Conservation (phyloP, 345 rosid species). For the Gossypium longicalyx region DNA sequence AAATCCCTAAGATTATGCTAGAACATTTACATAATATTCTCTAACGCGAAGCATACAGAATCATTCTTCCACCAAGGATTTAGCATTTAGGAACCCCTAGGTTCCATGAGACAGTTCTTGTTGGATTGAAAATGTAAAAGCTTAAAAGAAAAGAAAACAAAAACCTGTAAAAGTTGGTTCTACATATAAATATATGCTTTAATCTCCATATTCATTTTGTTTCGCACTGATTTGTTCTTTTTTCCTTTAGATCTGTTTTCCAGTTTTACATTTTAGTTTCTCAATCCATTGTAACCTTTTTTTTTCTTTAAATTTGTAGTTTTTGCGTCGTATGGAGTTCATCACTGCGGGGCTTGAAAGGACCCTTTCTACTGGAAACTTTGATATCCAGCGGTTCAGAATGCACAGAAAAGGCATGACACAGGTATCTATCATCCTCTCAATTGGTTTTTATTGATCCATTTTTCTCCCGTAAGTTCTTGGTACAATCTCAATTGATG, state of each 20-base stretch:
- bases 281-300: slow-evolving; percentile 1
- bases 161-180: neutral
- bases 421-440: slow-evolving; percentile 49
- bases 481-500: slow-evolving; percentile 16
- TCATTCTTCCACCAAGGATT: neutral
- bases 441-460: neutral
- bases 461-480: slow-evolving; percentile 12
- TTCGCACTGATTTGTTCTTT: neutral
- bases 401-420: slow-evolving; percentile 98
- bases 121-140: neutral
- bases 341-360: slow-evolving; percentile 70
- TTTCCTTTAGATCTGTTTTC: neutral
- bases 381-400: slow-evolving; percentile 81
- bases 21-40: too few relatives aligned
- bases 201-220: neutral
- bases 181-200: neutral
- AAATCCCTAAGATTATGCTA: too few relatives aligned
- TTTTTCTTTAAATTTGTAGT: slow-evolving; percentile 26
- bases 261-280: neutral
- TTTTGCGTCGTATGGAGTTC: slow-evolving; percentile 31
- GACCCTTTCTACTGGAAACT: slow-evolving; percentile 91
- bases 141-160: neutral
- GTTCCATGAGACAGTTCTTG: neutral
- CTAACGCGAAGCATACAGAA: neutral
- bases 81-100: neutral